Evolutionary conservation across 495 filamentous ascomycete genomes (phyloP).

Genomic region (Amphirosellinia nigrospora): DNA sequence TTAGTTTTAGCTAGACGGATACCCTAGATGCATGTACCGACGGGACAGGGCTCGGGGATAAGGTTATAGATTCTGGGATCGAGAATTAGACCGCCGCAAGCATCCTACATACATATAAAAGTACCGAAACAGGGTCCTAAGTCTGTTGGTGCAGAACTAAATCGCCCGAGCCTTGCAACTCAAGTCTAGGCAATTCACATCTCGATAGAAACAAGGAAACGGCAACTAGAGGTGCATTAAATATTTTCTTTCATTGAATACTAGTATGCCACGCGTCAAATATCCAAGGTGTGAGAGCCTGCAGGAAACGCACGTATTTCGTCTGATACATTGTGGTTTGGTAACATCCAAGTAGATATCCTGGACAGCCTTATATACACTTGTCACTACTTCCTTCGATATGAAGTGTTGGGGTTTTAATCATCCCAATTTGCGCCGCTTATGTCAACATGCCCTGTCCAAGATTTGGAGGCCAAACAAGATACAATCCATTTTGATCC

Average conservation of each 20-base stretch:
- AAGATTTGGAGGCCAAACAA: not conserved
- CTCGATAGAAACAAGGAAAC: not conserved
- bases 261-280: not conserved
- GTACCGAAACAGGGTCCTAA: not conserved
- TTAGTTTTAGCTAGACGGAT: not conserved
- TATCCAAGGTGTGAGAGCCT: not conserved
- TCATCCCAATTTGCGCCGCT: not conserved
- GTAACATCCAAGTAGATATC: slow-evolving; percentile 12
- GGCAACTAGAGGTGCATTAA: not conserved
- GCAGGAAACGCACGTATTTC: not conserved
- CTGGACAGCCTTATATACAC: not conserved
- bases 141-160: no score
- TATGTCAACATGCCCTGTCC: slow-evolving; percentile 2
- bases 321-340: not conserved
- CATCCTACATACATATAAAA: no score
- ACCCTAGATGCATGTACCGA: not conserved
- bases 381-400: not conserved
- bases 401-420: not conserved
- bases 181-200: not conserved
- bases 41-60: not conserved
- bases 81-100: not conserved
- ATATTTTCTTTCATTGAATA: slow-evolving; percentile 6
- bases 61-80: no score
- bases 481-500: slow-evolving; percentile 25
- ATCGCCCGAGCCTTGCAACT: not conserved